Conservation (phyloP, 345 rosid species). For the Bruguiera parviflora region DNA sequence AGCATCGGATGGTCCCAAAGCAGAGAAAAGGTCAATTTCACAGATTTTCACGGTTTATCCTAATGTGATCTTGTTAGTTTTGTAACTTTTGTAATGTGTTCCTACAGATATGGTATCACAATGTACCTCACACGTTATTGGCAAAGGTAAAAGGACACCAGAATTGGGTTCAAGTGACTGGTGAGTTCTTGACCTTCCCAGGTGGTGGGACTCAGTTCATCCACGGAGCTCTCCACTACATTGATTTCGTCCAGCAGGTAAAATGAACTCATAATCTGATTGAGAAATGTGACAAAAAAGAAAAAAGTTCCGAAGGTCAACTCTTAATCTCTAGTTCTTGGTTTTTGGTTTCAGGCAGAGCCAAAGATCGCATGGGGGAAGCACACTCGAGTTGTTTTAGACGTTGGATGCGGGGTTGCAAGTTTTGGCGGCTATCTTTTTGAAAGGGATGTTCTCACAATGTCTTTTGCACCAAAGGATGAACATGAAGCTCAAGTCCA, state of each 20-base stretch:
- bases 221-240: conserved; percentile 89
- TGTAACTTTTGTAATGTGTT: conserved; percentile 15
- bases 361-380: conserved; percentile 82
- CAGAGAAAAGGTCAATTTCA: conserved; percentile 61
- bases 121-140: conserved; percentile 75
- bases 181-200: conserved; percentile 90
- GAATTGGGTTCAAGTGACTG: conserved; percentile 89
- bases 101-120: conserved; percentile 86
- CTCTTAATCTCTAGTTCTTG: too few relatives aligned
- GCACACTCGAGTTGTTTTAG: conserved; percentile 63
- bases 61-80: not conserved
- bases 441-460: conserved; percentile 78
- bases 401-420: conserved; percentile 97
- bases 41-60: too few relatives aligned
- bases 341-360: conserved; percentile 43
- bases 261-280: conserved; percentile 6
- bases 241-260: conserved; percentile 71
- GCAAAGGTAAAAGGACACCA: conserved; percentile 93
- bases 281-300: too few relatives aligned
- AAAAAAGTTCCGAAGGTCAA: too few relatives aligned
- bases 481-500: conserved; percentile 98
- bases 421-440: conserved; percentile 88
- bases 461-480: conserved; percentile 97
- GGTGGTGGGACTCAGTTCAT: conserved; percentile 98
- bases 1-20: conserved; percentile 79